These are phyloP conservation scores for Scytalidium sp. DNA, from an alignment of 2,329 filamentous ascomycete genomes.

Conservation along the genomic window DNA sequence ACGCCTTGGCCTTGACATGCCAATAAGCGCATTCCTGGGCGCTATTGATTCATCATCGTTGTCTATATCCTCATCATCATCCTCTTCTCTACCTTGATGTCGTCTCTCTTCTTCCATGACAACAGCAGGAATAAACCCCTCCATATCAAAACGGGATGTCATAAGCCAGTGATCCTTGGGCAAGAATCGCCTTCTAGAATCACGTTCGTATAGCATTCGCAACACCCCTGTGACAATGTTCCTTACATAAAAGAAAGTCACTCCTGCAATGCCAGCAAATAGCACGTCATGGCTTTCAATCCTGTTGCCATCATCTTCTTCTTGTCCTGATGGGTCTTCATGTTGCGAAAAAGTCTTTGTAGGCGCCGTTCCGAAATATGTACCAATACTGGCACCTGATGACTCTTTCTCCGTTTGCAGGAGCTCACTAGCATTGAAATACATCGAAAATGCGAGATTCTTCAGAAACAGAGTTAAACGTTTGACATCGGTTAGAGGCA, in stretches of 20 bases:
- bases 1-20: constrained; percentile 59
- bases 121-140: constrained; percentile 80
- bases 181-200: constrained; percentile 83
- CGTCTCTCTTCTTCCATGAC: constrained; percentile 84
- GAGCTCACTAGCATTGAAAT: constrained; percentile 75
- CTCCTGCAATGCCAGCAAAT: constrained; percentile 62
- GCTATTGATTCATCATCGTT: constrained; percentile 33
- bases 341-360: constrained; percentile 10
- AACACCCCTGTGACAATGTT: constrained; percentile 76
- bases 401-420: constrained; percentile 35
- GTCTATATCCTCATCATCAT: constrained; percentile 51
- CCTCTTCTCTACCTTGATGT: constrained; percentile 61
- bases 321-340: not conserved
- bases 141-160: constrained; percentile 84
- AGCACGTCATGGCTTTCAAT: constrained; percentile 26
- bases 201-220: constrained; percentile 87
- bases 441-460: constrained; percentile 83
- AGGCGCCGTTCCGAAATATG: constrained; percentile 37
- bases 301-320: constrained; percentile 8
- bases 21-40: constrained; percentile 37
- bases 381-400: constrained; percentile 38
- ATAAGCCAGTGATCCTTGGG: constrained; percentile 90
- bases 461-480: constrained; percentile 81
- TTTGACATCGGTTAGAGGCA: constrained; percentile 69
- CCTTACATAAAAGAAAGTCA: constrained; percentile 76